Evolutionary conservation across 257 asterid species (phyloP).

Genomic region (Gardenia jasminoides): DNA sequence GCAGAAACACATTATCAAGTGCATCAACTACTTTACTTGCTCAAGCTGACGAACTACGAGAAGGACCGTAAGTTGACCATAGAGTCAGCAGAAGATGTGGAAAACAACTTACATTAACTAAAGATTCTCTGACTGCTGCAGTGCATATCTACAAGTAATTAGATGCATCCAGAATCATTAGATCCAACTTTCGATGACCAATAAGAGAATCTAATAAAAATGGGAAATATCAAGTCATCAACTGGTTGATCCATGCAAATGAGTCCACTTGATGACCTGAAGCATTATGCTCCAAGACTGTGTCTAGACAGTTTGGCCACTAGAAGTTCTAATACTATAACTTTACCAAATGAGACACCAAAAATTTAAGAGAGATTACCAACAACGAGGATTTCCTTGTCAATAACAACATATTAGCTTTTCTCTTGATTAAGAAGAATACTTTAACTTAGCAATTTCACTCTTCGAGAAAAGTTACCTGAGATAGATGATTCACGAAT

Average conservation of each 20-base stretch:
- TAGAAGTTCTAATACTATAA: not conserved
- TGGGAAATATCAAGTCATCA: conserved; percentile 2
- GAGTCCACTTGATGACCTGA: conserved; percentile 15
- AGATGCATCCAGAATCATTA: conserved; percentile 20
- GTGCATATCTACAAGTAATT: conserved; percentile 58
- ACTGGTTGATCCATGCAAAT: not conserved
- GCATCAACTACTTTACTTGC: not conserved
- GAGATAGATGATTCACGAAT: conserved; percentile 59
- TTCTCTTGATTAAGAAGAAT: not conserved
- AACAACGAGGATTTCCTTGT: not conserved
- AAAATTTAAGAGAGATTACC: not conserved
- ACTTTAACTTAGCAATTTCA: not conserved
- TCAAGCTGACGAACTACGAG: not conserved
- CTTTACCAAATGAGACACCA: conserved; percentile 5
- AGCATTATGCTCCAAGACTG: conserved; percentile 1
- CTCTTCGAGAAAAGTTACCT: conserved; percentile 35
- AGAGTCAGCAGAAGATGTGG: conserved; percentile 9
- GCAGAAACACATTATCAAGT: conserved; percentile 9
- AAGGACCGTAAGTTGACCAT: not conserved
- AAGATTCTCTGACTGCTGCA: conserved; percentile 61
- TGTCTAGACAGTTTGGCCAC: not conserved
- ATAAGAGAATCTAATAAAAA: not conserved
- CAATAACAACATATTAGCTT: too few species aligned
- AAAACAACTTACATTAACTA: conserved; percentile 36
- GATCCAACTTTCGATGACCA: conserved; percentile 3